Conservation (phyloP, 371 early-diverging fungal species). For the Lichtheimia corymbifera region DNA sequence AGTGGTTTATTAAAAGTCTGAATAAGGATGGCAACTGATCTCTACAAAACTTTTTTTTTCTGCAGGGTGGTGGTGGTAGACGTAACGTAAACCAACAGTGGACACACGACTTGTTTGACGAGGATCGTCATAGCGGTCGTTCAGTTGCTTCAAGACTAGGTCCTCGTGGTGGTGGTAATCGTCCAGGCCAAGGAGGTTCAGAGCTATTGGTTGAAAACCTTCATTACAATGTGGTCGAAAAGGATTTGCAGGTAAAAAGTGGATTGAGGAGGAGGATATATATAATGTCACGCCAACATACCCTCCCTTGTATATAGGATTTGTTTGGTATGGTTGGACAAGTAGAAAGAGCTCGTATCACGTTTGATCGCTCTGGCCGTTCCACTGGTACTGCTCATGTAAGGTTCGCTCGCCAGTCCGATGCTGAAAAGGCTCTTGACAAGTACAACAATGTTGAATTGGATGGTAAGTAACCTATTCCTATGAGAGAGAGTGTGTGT, state of each 20-base stretch:
- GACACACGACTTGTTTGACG: conserved; percentile 41
- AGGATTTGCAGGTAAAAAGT: conserved; percentile 31
- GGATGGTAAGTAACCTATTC: conserved; percentile 27
- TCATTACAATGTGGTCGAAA: conserved; percentile 44
- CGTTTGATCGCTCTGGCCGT: conserved; percentile 45
- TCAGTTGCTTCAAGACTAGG: conserved; percentile 34
- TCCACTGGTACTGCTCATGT: conserved; percentile 43
- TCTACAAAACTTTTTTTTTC: background rate
- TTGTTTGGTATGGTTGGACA: conserved; percentile 42
- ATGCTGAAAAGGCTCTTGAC: conserved; percentile 38
- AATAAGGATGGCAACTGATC: background rate
- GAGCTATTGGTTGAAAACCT: conserved; percentile 35
- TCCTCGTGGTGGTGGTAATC: conserved; percentile 8
- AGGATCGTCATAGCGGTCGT: conserved; percentile 10
- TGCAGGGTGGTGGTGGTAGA: conserved; percentile 17
- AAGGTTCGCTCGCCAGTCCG: conserved; percentile 21
- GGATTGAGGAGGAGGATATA: no score
- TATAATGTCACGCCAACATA: background rate
- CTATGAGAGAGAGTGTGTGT: background rate
- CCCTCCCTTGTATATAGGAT: conserved; percentile 15
- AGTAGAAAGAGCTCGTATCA: conserved; percentile 29
- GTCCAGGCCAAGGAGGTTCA: conserved; percentile 5
- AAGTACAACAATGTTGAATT: conserved; percentile 45
- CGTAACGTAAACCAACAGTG: conserved; percentile 29
- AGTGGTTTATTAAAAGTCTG: no score